Base-by-base conservation (phyloP, 441 rosid species). In the Syzygium syzygioides region DNA sequence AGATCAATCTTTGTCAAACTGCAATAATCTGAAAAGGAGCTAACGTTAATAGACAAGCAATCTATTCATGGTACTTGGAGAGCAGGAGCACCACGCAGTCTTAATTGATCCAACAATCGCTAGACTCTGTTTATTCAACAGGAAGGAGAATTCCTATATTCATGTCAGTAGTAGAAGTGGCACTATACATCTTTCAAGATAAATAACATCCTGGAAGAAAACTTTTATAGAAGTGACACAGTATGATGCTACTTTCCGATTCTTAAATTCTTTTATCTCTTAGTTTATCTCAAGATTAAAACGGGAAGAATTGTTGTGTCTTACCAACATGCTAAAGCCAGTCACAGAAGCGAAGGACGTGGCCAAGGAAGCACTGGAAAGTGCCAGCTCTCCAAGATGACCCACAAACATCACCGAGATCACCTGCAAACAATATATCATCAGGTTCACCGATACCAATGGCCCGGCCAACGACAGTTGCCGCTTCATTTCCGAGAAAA, bases 281-380 rank as follows among this genome's bases (percentile, higher is more conserved):
- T 68, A 34, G 0, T 68, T 68, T 34, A 15, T 68, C 79, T 18
- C 48, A 68, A 68, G 26, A 34, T 34, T 68, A 18, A 68, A 68
- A 68, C 26, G 10, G 79, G 79, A 68, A 32, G 79, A 68, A 34
- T 32, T 34, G 45, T 34, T 1, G 45, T 19, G 79, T 48, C 80
- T 37, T 50, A 86, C 87, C 80, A 86, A 41, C 76, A 86, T 19
- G 79, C 87, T 86, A 64, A 86, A 60, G 30, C 80, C 80, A 23
- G 87, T 86, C 54, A 86, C 87, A 4, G 79, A 60, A 23, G 79
- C 87, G 41, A 86, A 86, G 55, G 87, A 86, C 25, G 87, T 86
- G 79, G 80, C 87, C 79, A 86, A 62, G 87, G 87, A 86, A 37
- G 87, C 87, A 50, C 80, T 57, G 15, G 87, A 41, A n/a, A 86